Evolutionary conservation across 1,139 yeast genomes (phyloP), one percentile per base, ranked within the genome.

Genomic region (Saccharomyces hybrid): DNA sequence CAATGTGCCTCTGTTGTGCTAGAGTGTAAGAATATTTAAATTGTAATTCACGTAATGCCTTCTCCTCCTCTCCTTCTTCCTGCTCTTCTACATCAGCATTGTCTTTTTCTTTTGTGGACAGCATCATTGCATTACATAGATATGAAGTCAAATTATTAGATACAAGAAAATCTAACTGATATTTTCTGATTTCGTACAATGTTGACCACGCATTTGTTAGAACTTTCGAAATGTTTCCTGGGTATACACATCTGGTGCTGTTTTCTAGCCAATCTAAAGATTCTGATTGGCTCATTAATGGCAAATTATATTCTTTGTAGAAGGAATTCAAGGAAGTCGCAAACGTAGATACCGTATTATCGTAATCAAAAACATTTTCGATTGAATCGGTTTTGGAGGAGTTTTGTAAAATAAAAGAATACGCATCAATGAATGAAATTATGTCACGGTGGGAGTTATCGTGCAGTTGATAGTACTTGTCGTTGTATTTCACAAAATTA

Each of bases 1-100:
- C 69, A 9, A 70, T 61, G 26, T 69, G 66, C 48, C 75, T 69
- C 42, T 65, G 57, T 49, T 70, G 70, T 3, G 75, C 69, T 23
- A 72, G 58, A 13, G 69, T 63, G 28, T 68, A 66, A 1, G 76
- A 71, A 56, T 72, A 73, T 41, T 73, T 68, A 54, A 70, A 76
- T 50, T 68, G 63, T 47, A 64, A 63, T 46, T 64, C 59, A 25
- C 56, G 49, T 11, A 57, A 50, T 34, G 25, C 20, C 8, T 16
- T 16, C 25, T 38, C 44, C 5, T 38, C 44, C 13, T 38, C 44
- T 38, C 26, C 44, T 20, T 38, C 13, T 9, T 16, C 44, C 13
- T 38, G 7, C 44, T 11, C 44, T 20, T 9, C 25, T 9, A 14
- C 26, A 20, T 16, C 27, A 16, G 11, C 5, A 11, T 16, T 38